These are phyloP conservation scores for Collybiopsis confluens DNA, from an alignment of 768 basidiomycete genomes.

Conservation along the genomic window DNA sequence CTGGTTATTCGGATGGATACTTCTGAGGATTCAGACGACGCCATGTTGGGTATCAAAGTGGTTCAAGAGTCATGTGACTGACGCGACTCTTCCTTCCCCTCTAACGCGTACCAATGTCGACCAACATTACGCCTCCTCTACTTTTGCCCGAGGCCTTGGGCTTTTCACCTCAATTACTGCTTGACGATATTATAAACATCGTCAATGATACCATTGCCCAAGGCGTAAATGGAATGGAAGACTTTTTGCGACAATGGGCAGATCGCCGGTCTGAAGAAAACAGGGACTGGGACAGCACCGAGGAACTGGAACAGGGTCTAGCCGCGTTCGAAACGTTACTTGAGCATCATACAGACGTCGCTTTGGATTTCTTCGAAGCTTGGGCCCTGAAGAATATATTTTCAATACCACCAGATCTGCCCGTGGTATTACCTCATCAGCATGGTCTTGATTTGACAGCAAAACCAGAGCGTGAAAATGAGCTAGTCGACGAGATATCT, in stretches of 20 bases:
- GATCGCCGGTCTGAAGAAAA: conserved; percentile 50
- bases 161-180: conserved; percentile 78
- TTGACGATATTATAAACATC: conserved; percentile 84
- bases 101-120: conserved; percentile 3
- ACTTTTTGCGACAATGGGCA: conserved; percentile 71
- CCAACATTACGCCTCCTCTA: conserved; percentile 31
- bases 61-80: background rate
- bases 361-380: conserved; percentile 88
- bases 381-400: conserved; percentile 91
- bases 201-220: conserved; percentile 77
- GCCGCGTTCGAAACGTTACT: conserved; percentile 86
- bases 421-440: conserved; percentile 75
- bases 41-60: background rate
- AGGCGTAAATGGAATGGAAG: conserved; percentile 76
- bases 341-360: conserved; percentile 84
- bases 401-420: conserved; percentile 62
- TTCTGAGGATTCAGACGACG: conserved; percentile 16
- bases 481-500: conserved; percentile 64
- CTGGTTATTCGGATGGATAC: conserved; percentile 47
- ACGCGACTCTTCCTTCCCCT: background rate
- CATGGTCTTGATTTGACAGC: conserved; percentile 61
- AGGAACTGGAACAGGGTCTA: conserved; percentile 75
- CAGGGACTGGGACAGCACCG: conserved; percentile 52
- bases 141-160: conserved; percentile 73
- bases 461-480: conserved; percentile 53